Base-by-base conservation (phyloP, 139 green algal species). In the Coelastrella sp. region DNA sequence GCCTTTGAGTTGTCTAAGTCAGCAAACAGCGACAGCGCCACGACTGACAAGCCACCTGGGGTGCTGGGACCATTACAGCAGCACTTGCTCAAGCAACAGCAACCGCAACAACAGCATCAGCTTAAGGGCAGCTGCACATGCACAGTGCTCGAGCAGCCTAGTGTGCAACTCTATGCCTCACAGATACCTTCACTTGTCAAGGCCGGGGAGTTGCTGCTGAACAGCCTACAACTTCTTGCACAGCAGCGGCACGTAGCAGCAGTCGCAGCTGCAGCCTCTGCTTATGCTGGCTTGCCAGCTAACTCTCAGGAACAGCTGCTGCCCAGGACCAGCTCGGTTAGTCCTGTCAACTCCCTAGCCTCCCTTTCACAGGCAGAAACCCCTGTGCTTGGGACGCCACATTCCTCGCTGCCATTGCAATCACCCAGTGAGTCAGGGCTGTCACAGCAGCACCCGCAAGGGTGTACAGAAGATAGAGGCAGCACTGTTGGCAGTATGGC, bases 51-150 rank as follows among this genome's bases (percentile, higher is more conserved):
- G 32, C 21, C 15, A 23, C 38, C n/a, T 21, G 21, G 6, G 27
- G 66, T 50, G 7, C 27, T 38, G 69, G 48, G 72, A n/a, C 71
- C 13, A 11, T 74, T 48, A 40, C 72, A 84, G 60, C 41, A 53
- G 13, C 23, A 45, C 21, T 62, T 27, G 34, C 43, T 37, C 21
- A 50, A 72, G 17, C 37, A 75, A 45, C 75, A 50, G 51, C 75
- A 83, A 59, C 32, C 30, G 34, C 11, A 41, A 19, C 13, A 21
- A 9, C 41, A 74, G 79, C 79, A 85, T 17, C 79, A 85, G 63
- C 21, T 79, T 4, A 67, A 79, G 45, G 48, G 11, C 5, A 53
- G 30, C 23, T 78, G 48, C 66, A 48, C 11, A 5, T 79, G 66
- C 66, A 45, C 62, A 40, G 11, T 84, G 3, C 13, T 66, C 15